Percentiles rank a stretch among this genome's conserved stretches.
Evolutionary conservation across 805 yeast species (phyloP).

Genomic region (Wickerhamiella domercqiae): DNA sequence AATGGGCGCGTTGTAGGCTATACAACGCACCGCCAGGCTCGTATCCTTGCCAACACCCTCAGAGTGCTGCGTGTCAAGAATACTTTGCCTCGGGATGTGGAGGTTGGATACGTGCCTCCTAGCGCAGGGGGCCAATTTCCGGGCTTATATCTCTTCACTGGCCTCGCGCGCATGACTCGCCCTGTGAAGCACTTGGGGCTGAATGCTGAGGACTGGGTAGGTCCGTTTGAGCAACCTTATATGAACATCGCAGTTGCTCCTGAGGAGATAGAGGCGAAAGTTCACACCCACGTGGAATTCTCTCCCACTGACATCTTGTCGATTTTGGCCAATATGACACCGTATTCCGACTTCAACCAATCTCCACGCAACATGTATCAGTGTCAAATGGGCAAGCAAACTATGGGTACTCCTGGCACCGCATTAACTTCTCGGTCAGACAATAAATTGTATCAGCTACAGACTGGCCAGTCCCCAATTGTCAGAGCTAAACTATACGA

Average conservation of each 20-base stretch:
- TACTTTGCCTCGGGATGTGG: conserved; percentile 73
- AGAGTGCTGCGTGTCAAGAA: conserved; percentile 76
- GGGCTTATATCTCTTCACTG: conserved; percentile 82
- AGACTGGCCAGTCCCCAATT: conserved; percentile 93
- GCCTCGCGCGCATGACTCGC: conserved; percentile 88
- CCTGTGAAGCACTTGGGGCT: conserved; percentile 86
- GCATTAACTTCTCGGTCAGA: conserved; percentile 85
- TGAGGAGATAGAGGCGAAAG: conserved; percentile 63
- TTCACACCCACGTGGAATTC: conserved; percentile 86
- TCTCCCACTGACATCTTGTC: conserved; percentile 90
- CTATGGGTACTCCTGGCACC: conserved; percentile 99
- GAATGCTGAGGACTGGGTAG: conserved; percentile 70
- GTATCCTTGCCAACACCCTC: conserved; percentile 71
- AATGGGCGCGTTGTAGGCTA: conserved; percentile 91
- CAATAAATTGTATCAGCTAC: conserved; percentile 83
- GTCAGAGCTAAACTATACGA: conserved; percentile 88
- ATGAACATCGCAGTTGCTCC: conserved; percentile 94
- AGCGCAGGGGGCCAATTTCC: conserved; percentile 93
- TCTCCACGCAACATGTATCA: conserved; percentile 99
- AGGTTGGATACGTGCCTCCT: conserved; percentile 94
- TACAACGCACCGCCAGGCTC: conserved; percentile 83
- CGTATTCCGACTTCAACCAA: conserved; percentile 96
- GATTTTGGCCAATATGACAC: conserved; percentile 90
- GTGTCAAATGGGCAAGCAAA: conserved; percentile 99
- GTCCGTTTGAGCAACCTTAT: conserved; percentile 96